phyloP scores from a whole-genome alignment of 1,139 yeast species.

The Wickerhamiella infanticola region DNA sequence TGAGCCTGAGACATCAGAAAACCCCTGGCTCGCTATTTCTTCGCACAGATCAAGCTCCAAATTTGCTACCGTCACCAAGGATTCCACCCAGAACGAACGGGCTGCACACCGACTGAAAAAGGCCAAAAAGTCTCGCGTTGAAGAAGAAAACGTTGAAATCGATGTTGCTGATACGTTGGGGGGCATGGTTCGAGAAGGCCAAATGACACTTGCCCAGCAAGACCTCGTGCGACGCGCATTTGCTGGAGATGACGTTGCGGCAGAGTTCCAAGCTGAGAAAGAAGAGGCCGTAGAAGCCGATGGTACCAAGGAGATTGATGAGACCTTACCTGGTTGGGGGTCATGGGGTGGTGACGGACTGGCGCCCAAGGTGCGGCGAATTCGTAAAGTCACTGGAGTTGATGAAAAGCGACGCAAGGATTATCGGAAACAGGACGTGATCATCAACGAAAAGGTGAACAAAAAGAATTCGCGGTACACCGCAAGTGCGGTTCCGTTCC shows the following conservation, averaged over 20 bases:
- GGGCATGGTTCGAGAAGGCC: conserved; percentile 28
- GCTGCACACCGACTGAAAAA: conserved; percentile 35
- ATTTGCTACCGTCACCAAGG: conserved; percentile 33
- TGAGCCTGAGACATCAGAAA: conserved; percentile 21
- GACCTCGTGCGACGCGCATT: conserved; percentile 81
- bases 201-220: conserved; percentile 52
- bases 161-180: conserved; percentile 31
- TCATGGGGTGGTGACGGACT: conserved; percentile 30
- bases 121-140: conserved; percentile 27
- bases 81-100: conserved; percentile 36
- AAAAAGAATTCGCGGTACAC: conserved; percentile 76
- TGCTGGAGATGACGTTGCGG: conserved; percentile 89
- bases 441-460: conserved; percentile 74
- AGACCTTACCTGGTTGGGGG: conserved; percentile 87
- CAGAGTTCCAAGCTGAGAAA: conserved; percentile 67
- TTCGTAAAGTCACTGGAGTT: conserved; percentile 57
- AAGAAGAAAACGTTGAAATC: conserved; percentile 30
- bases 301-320: conserved; percentile 74
- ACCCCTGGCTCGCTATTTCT: conserved; percentile 51
- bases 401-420: conserved; percentile 62
- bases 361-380: conserved; percentile 38
- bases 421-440: conserved; percentile 59
- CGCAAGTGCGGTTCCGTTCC: conserved; percentile 81
- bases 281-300: conserved; percentile 53
- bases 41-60: conserved; percentile 10